A percentile compares a stretch with the other conserved stretches of the same genome.
These are phyloP conservation scores for Corynascus novoguineensis DNA, from an alignment of 495 filamentous ascomycete species.

Conservation along the genomic window DNA sequence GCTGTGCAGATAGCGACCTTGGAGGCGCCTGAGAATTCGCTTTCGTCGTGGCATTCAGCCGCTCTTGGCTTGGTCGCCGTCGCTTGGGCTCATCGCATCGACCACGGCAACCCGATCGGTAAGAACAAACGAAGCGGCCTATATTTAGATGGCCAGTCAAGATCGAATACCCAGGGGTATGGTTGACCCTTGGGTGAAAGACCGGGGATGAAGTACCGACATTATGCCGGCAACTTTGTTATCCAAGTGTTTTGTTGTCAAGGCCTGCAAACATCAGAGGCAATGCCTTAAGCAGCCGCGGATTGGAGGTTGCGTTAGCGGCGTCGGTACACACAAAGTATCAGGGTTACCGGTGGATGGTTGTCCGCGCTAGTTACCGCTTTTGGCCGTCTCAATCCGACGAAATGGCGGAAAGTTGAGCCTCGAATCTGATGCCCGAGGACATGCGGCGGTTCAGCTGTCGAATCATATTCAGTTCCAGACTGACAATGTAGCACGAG, in stretches of 20 bases:
- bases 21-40: not conserved
- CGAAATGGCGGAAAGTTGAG: too few relatives aligned
- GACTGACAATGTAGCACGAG: not conserved
- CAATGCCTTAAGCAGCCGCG: too few relatives aligned
- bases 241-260: too few relatives aligned
- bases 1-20: not conserved
- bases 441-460: too few relatives aligned
- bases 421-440: too few relatives aligned
- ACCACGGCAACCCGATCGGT: not conserved
- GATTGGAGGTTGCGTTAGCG: too few relatives aligned
- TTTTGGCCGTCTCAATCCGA: too few relatives aligned
- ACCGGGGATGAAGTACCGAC: not conserved
- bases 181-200: not conserved
- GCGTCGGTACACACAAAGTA: too few relatives aligned
- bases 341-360: not conserved
- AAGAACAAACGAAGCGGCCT: not conserved
- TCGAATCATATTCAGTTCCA: too few relatives aligned
- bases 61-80: not conserved
- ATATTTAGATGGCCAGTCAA: conserved; percentile 6
- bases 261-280: too few relatives aligned
- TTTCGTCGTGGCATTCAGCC: not conserved
- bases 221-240: not conserved
- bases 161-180: conserved; percentile 2
- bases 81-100: not conserved
- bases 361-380: not conserved